A percentile compares a stretch with the other conserved stretches of the same genome.
Conservation (phyloP, 192 early-diverging fungal species). For the Gamsiella multidivaricata region DNA sequence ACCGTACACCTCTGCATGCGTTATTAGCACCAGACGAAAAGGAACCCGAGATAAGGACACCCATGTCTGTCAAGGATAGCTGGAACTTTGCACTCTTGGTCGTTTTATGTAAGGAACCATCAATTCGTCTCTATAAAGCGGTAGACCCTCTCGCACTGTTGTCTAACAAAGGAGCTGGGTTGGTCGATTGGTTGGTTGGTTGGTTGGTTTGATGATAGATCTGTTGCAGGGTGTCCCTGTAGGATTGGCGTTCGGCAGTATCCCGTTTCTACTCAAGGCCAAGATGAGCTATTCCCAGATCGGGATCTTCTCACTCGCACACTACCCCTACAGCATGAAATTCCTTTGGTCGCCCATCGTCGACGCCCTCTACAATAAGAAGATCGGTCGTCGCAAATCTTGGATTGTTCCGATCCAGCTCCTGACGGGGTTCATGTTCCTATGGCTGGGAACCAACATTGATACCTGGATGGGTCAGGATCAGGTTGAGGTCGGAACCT, state of each 20-base stretch:
- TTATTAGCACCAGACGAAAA: conserved; percentile 28
- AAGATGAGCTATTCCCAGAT: conserved; percentile 92
- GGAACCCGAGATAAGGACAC: not conserved
- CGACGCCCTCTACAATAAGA: conserved; percentile 85
- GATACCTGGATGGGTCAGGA: conserved; percentile 71
- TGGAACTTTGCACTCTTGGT: conserved; percentile 50
- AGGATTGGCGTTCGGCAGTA: conserved; percentile 88
- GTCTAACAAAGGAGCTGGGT: no score
- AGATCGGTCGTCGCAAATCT: conserved; percentile 91
- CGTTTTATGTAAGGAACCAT: conserved; percentile 33
- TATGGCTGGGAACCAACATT: conserved; percentile 82
- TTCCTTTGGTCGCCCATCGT: conserved; percentile 98
- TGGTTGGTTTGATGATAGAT: conserved; percentile 54
- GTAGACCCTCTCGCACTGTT: not conserved
- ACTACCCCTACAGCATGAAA: conserved; percentile 98
- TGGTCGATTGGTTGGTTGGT: no score
- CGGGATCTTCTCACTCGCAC: conserved; percentile 92
- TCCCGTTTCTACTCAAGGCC: conserved; percentile 94
- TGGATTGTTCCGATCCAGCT: conserved; percentile 99
- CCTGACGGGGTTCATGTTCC: conserved; percentile 80
- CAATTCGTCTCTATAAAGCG: not conserved
- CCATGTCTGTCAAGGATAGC: conserved; percentile 40
- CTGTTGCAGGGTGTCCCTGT: conserved; percentile 95
- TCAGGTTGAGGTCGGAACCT: conserved; percentile 68
- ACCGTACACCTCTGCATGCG: conserved; percentile 23